Base-by-base conservation (phyloP, 129 eudicot species). In the Sambucus nigra region DNA sequence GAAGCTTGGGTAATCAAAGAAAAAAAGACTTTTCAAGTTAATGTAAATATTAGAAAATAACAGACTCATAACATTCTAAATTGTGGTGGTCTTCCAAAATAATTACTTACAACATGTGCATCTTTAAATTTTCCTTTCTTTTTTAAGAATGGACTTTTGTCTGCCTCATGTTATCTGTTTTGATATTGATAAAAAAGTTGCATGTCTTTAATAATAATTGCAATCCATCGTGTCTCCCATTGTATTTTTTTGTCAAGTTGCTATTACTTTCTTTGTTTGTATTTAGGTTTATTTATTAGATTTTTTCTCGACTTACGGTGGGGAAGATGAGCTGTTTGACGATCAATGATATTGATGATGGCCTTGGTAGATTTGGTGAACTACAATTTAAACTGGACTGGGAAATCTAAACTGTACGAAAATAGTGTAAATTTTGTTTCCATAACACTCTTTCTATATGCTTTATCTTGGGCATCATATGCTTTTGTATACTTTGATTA, bases 341-440 rank as follows among this genome's bases (percentile, higher is more conserved):
- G 94, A 69, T 91, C 66, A 91, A 91, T 65, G 98, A 91, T 63
- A 73, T 91, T 13, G 98, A 91, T 72, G 98, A 95, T 60, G 98
- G 98, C 63, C 81, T 91, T 73, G 98, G 98, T 67, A 85, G 95
- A 86, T 91, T 85, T 60, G 98, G 98, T 91, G 79, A 84, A 94
- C 71, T 64, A 40, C 64, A 64, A 39, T 74, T 65, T 69, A 59
- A 59, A 39, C 56, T 65, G 45, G 63, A 70, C 29, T 60, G 40
- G 55, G 64, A 69, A 71, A 67, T 63, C 72, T 66, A 63, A 62
- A 26, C 51, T 66, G 70, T 68, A 44, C 44, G 74, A 69, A 39
- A 56, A 53, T 71, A 28, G 72, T 66, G 66, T 57, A 68, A 59
- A 60, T 57, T 65, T 72, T 52, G 77, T 65, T 64, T 71, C 71